Evolutionary conservation across 768 basidiomycete genomes (phyloP), one percentile per base, ranked within the genome.

Genomic region (Lanmaoa pseudosensibilis): DNA sequence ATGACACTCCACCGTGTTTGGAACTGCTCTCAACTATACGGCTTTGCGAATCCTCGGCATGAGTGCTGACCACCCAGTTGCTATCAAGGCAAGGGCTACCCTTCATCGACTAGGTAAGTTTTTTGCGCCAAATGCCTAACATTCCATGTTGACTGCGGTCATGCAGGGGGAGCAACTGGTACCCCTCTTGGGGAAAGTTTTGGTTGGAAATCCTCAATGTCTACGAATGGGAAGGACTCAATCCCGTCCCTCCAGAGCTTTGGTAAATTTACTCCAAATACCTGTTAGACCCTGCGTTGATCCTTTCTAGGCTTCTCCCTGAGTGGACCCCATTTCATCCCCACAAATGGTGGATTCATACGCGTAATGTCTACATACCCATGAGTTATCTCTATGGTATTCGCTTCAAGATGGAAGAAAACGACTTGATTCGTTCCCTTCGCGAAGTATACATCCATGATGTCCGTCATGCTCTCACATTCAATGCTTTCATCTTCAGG

Each of bases 161-260:
- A n/a, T n/a, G n/a, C n/a, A n/a, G n/a, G n/a, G n/a, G n/a, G n/a
- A n/a, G n/a, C n/a, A n/a, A n/a, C 81, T 9, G 85, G 83, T 32
- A 82, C 83, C 36, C 92, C 92, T 81, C 91, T 1, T 98, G 97
- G 97, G 97, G 94, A 10, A 98, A 98, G 72, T 94, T 94, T 68
- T 99, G 96, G 95, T 76, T 99, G 34, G 86, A 93, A 0, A 72
- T 97, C 32, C 77, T 98, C 30, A 96, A 95, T 63, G 90, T 90
- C 12, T 98, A 98, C 66, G 92, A 96, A 39, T 99, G 97, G 97
- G 89, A 88, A 43, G 97, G 97, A 7, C 83, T 91, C 56, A 94
- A 95, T 60, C 87, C 93, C 1, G 82, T 96, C 21, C 93, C 94
- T 40, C 86, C 94, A 0, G 97, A 98, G 65, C 76, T 98, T 44